Base-by-base conservation (phyloP, 768 basidiomycete genomes). In the Holtermannia corniformis region DNA sequence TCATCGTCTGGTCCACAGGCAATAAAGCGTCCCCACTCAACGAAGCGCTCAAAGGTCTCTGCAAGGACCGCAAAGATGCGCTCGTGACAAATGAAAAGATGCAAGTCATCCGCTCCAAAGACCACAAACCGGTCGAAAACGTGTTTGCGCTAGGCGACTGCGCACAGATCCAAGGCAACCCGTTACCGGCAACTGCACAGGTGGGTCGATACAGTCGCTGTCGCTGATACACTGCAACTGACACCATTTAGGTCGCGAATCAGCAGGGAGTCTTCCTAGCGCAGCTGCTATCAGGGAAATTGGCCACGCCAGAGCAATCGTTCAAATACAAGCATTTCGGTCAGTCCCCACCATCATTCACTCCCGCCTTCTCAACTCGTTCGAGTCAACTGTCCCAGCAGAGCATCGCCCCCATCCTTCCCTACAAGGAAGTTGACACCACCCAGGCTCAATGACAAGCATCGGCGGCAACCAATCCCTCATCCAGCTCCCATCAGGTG, bases 1-100 rank as follows among this genome's bases (percentile, higher is more conserved):
- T 91, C 20, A 78, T 87, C 11, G 86, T 91, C 14, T 91, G 88
- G 88, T 84, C 82, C 55, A 91, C 89, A 1, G 89, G 88, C 1
- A 75, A 91, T 2, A 79, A 86, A 4, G 81, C 86, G 3, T 91
- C 90, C 65, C 87, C 89, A 5, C 74, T 91, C 23, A 78, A 90
- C 48, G 72, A 78, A 54, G 76, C 78, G 0, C 79, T 87, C 44
- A 69, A 73, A 5, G 80, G 78, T 44, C 74, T 83, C 2, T 74
- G 77, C 63, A 87, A 86, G 63, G 76, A 86, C 54, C 72, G 76
- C 13, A 81, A 78, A 69, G 14, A 37, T 20, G 37, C 37, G 40
- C 60, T 81, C 16, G 55, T 74, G 52, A 78, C 83, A 5, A 75
- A 84, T 62, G 75, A 81, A 5, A 75, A 80, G 48, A 76, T 88